Conservation (phyloP, 129 eudicot genomes). For the Sambucus nigra region DNA sequence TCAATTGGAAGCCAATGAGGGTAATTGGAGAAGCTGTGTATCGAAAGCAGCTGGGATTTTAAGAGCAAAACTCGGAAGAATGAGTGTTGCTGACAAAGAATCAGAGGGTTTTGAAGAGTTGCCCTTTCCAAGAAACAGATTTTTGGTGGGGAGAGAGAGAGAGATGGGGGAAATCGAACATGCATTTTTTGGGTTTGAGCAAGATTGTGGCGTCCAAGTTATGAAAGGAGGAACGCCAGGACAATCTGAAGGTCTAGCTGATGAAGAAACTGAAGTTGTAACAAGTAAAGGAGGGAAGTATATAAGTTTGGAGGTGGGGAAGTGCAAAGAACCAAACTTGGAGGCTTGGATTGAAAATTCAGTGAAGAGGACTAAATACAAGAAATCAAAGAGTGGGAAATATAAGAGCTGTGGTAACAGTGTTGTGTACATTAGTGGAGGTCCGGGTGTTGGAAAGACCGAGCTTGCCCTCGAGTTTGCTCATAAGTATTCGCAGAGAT, state of each 20-base stretch:
- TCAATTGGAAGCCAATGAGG: constrained; percentile 53
- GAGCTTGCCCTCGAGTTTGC: constrained; percentile 88
- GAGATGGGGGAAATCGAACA: constrained; percentile 72
- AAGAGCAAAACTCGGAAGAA: constrained; percentile 70
- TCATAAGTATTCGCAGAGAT: constrained; percentile 53
- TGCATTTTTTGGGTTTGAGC: constrained; percentile 53
- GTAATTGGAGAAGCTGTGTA: constrained; percentile 71
- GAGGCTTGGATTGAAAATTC: constrained; percentile 79
- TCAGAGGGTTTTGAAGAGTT: constrained; percentile 40
- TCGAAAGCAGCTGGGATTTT: constrained; percentile 54
- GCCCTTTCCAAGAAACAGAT: constrained; percentile 47
- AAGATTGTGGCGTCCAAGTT: constrained; percentile 15
- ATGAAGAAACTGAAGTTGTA: constrained; percentile 59
- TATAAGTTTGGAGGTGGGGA: constrained; percentile 57
- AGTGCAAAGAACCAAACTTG: constrained; percentile 51
- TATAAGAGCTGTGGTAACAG: constrained; percentile 45
- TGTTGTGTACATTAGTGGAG: constrained; percentile 69
- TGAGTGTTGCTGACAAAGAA: constrained; percentile 59
- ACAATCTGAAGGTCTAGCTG: constrained; percentile 65
- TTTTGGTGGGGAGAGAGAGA: constrained; percentile 70
- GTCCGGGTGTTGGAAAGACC: constrained; percentile 76
- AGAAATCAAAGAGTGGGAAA: constrained; percentile 67
- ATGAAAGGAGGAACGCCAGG: constrained; percentile 36
- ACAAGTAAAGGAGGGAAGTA: constrained; percentile 35
- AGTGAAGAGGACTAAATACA: constrained; percentile 48